Evolutionary conservation across 2,329 filamentous ascomycete genomes (phyloP).

Genomic region (Nigrospora sphaerica): DNA sequence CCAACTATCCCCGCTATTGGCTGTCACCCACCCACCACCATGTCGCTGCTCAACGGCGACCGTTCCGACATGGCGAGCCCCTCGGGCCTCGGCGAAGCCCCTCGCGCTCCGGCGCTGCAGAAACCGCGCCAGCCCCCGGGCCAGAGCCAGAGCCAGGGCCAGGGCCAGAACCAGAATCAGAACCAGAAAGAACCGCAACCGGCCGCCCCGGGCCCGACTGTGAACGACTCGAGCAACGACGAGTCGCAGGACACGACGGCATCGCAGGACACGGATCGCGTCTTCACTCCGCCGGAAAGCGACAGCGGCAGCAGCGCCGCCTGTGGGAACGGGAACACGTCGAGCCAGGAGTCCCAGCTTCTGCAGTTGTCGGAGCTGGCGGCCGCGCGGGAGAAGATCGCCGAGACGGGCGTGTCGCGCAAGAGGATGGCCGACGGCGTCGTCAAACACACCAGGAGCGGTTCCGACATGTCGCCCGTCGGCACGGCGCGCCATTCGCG

Average conservation of each 20-base stretch:
- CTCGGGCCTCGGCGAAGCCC: neutral
- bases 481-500: constrained; percentile 54
- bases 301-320: constrained; percentile 32
- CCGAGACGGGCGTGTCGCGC: constrained; percentile 34
- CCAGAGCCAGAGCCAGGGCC: neutral
- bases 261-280: constrained; percentile 30
- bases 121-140: neutral
- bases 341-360: constrained; percentile 50
- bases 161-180: neutral
- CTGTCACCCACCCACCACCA: neutral
- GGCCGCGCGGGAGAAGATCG: constrained; percentile 43
- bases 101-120: neutral
- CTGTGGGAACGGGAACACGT: constrained; percentile 29
- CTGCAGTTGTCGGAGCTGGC: constrained; percentile 52
- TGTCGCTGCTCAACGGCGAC: constrained; percentile 1
- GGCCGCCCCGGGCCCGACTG: neutral
- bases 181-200: neutral
- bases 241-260: constrained; percentile 37
- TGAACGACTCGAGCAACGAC: constrained; percentile 25
- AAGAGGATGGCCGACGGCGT: constrained; percentile 75
- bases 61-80: neutral
- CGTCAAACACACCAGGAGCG: constrained; percentile 47
- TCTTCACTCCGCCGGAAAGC: constrained; percentile 36
- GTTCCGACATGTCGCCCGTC: constrained; percentile 38
- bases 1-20: too few relatives aligned